Conservation (phyloP, 139 green algal species). For the Chlorella sp. region DNA sequence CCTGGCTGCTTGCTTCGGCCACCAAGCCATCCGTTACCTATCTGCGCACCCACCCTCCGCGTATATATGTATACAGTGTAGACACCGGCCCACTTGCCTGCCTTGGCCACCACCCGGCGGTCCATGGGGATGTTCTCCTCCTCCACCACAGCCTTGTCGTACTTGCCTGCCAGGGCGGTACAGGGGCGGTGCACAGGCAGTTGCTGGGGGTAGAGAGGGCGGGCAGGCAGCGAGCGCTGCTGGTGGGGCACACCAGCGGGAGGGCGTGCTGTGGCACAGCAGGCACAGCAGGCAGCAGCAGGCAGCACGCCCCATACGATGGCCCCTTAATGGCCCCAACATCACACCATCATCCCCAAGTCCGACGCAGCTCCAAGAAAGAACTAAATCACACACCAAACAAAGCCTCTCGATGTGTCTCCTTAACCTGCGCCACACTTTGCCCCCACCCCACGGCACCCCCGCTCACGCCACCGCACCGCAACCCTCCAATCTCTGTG, state of each 20-base stretch:
- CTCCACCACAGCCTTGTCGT: conserved; percentile 90
- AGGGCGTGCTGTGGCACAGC: too few relatives aligned
- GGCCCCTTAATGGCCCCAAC: not conserved
- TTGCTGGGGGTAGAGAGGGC: not conserved
- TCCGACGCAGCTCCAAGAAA: too few relatives aligned
- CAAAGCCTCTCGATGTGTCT: not conserved
- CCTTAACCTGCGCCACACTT: too few relatives aligned
- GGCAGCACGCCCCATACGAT: not conserved
- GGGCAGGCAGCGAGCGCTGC: too few relatives aligned
- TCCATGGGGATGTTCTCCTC: conserved; percentile 87
- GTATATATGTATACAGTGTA: too few relatives aligned
- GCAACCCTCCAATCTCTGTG: not conserved
- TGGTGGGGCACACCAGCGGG: too few relatives aligned
- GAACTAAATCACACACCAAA: not conserved
- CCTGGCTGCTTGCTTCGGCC: not conserved
- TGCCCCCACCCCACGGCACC: too few relatives aligned
- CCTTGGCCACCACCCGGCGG: conserved; percentile 87
- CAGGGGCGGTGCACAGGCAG: not conserved
- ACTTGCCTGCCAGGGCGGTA: conserved; percentile 65
- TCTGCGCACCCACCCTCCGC: not conserved
- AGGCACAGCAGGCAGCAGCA: too few relatives aligned
- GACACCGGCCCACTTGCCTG: not conserved
- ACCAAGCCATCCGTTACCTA: not conserved
- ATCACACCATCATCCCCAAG: too few relatives aligned
- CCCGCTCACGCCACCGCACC: not conserved